Evolutionary conservation across 1,139 yeast species (phyloP).

Genomic region (Blastobotrys arbuscula): DNA sequence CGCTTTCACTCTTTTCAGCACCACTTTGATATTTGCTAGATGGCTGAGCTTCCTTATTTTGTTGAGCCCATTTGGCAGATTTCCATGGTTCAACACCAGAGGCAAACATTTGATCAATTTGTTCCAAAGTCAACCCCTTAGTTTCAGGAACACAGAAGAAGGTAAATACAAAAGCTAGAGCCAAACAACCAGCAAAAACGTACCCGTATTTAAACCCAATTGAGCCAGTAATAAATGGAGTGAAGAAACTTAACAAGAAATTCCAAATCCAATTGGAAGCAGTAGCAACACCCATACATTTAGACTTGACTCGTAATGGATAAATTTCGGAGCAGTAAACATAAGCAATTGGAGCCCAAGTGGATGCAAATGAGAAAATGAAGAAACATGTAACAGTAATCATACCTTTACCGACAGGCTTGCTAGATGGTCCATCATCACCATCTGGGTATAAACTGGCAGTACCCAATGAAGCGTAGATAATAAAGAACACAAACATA

Average conservation of each 20-base stretch:
- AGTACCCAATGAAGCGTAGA: constrained; percentile 67
- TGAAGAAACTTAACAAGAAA: constrained; percentile 51
- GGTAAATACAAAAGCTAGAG: constrained; percentile 53
- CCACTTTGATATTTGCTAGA: constrained; percentile 6
- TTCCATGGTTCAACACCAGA: constrained; percentile 31
- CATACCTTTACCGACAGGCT: constrained; percentile 43
- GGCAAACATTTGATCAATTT: constrained; percentile 49
- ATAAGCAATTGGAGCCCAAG: constrained; percentile 86
- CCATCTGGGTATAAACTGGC: constrained; percentile 54
- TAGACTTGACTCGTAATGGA: constrained; percentile 73
- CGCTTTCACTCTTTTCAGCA: constrained; percentile 10
- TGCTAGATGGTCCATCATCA: constrained; percentile 35
- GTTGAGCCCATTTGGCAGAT: constrained; percentile 20
- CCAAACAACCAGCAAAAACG: constrained; percentile 71
- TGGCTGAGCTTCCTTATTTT: constrained; percentile 10
- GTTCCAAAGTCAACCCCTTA: constrained; percentile 68
- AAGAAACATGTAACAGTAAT: constrained; percentile 73
- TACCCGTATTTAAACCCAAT: constrained; percentile 62
- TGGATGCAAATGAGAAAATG: constrained; percentile 76
- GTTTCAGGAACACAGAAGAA: constrained; percentile 69
- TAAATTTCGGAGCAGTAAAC: constrained; percentile 73
- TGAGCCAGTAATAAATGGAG: constrained; percentile 43
- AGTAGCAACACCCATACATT: constrained; percentile 65
- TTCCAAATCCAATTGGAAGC: constrained; percentile 80
- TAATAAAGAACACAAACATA: constrained; percentile 60